Evolutionary conservation across 108 stramenopile species (phyloP), one percentile per base, ranked within the genome.

Genomic region (Cyclotella atomus): DNA sequence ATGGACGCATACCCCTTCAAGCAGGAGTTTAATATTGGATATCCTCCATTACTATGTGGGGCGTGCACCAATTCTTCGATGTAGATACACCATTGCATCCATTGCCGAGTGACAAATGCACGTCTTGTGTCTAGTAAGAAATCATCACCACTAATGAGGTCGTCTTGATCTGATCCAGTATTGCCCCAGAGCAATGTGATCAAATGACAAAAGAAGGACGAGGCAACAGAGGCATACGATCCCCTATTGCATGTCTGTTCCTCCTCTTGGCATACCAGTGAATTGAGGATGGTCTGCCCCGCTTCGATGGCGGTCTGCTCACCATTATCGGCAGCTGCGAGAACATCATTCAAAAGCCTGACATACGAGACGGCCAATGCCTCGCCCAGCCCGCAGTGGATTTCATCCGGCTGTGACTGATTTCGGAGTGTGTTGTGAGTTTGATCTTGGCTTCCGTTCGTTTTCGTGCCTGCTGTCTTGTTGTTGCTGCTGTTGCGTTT

Each of bases 1-100:
- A 79, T 71, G 65, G 57, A 53, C 7, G 56, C 46, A 59, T 71
- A 79, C 33, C 59, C 34, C 56, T 71, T 71, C 38, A 79, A 60
- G 47, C 70, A 79, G 2, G 70, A 65, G 43, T 54, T 52, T 25
- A 79, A 25, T 4, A 79, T 70, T 43, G 65, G 47, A 23, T 64
- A 20, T 16, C 66, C 59, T 41, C 70, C 77, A 43, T 70, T 70
- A 24, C 77, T 25, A 10, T 19, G 34, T 44, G 54, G 54, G 3
- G 20, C 28, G 6, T 52, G 35, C 0, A 36, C 44, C 23, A 79
- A 61, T 67, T 79, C 77, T 50, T 79, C 77, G 29, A 70, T 67
- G 43, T 33, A 52, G 16, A 71, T 19, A 57, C 77, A 79, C 77
- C 70, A 71, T 56, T 67, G 45, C 28, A 60, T 65, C 77, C 77